A percentile compares a stretch with the other conserved stretches of the same genome.
These are phyloP conservation scores for Eudorina sp. DNA, from an alignment of 139 green algal genomes.

Conservation along the genomic window DNA sequence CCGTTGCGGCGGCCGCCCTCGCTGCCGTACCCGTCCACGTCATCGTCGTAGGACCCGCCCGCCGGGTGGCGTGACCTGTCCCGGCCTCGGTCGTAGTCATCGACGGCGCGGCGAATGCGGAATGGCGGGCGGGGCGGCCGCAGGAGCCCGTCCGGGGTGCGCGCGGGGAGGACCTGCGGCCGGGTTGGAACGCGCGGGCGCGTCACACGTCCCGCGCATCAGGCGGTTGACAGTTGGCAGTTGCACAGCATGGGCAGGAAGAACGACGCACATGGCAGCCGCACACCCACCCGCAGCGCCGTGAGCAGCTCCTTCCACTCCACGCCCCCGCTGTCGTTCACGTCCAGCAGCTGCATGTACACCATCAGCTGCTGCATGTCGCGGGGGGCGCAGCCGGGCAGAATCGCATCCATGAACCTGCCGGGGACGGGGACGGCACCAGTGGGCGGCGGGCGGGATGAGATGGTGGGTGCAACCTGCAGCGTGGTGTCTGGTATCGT, in stretches of 20 bases:
- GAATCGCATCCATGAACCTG: constrained; percentile 53
- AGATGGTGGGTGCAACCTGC: no score
- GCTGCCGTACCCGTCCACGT: not conserved
- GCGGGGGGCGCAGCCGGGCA: constrained; percentile 2
- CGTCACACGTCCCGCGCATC: no score
- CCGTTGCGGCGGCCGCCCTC: not conserved
- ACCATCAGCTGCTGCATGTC: constrained; percentile 52
- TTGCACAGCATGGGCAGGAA: no score
- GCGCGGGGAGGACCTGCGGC: constrained; percentile 15
- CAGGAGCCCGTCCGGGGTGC: not conserved
- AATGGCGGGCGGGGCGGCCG: constrained; percentile 35
- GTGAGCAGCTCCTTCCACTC: constrained; percentile 51
- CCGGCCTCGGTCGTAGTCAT: no score
- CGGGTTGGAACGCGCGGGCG: no score
- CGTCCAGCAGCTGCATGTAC: constrained; percentile 50
- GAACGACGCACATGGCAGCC: no score
- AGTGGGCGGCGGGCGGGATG: not conserved
- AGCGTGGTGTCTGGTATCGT: no score
- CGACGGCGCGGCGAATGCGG: not conserved
- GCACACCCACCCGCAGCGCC: constrained; percentile 24
- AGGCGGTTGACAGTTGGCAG: no score
- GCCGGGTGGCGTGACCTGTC: not conserved
- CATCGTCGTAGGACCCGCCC: not conserved
- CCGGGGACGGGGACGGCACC: not conserved
- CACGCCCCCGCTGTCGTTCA: constrained; percentile 41